A percentile compares a stretch with the other conserved stretches of the same genome.
These are phyloP conservation scores for Tetradesmus obliquus DNA, from an alignment of 139 green algal species.

Conservation along the genomic window DNA sequence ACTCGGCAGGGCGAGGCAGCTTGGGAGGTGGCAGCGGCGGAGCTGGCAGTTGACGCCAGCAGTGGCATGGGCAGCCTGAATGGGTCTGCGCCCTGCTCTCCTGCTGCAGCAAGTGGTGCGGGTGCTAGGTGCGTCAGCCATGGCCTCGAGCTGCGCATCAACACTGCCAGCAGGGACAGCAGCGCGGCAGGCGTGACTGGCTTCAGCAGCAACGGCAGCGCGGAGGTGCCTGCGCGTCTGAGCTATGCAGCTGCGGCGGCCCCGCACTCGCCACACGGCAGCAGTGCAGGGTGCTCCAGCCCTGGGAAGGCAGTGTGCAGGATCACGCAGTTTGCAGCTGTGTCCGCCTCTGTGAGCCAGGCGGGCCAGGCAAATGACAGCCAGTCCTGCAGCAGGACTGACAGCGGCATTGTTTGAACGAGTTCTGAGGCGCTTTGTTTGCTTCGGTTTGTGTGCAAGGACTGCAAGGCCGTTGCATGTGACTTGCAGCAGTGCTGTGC, in stretches of 20 bases:
- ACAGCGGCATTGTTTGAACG: neutral
- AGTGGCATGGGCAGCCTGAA: neutral
- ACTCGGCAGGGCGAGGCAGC: no score
- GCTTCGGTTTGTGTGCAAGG: no score
- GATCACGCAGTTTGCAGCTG: neutral
- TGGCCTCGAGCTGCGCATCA: neutral
- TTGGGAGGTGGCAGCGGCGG: neutral
- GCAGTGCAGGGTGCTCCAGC: neutral
- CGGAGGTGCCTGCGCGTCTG: neutral
- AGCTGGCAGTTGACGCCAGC: neutral
- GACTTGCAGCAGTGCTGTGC: no score
- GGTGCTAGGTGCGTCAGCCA: neutral
- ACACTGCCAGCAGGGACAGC: neutral
- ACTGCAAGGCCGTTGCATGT: neutral
- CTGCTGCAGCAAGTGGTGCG: neutral
- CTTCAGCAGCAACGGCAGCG: no score
- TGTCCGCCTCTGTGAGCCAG: neutral
- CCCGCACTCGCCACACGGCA: neutral
- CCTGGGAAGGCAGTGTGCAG: neutral
- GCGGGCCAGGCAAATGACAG: neutral
- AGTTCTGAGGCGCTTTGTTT: neutral
- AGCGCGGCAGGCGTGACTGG: no score
- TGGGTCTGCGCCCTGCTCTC: neutral
- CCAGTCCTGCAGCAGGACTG: neutral
- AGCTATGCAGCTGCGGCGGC: neutral